A percentile compares a stretch with the other conserved stretches of the same genome.
These are phyloP conservation scores for Pseudonitzschia multiseries DNA, from an alignment of 108 stramenopile genomes.

Conservation along the genomic window DNA sequence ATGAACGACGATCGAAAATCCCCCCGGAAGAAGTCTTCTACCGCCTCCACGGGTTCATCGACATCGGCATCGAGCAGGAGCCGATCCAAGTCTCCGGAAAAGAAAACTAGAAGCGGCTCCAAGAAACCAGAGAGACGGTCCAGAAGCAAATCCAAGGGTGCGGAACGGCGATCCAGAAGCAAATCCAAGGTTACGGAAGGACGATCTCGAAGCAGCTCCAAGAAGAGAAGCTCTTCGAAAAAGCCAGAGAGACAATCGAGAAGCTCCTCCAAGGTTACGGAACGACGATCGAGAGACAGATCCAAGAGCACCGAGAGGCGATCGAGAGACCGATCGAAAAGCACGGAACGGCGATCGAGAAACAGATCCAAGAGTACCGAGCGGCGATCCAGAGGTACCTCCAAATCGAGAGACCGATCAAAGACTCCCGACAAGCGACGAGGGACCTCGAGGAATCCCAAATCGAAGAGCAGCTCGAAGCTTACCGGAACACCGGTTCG, in stretches of 20 bases:
- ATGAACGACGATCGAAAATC: neutral
- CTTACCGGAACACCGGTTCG: too few species aligned
- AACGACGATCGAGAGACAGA: neutral
- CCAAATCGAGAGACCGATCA: too few species aligned
- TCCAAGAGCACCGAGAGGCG: neutral
- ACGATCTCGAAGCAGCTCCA: neutral
- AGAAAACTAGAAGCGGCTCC: neutral
- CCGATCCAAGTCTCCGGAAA: neutral
- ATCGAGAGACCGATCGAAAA: neutral
- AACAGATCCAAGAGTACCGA: neutral
- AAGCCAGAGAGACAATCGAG: neutral
- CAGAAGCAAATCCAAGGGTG: neutral
- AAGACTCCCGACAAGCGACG: too few species aligned
- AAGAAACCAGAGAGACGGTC: neutral
- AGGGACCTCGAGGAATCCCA: too few species aligned
- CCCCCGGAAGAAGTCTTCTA: too few species aligned
- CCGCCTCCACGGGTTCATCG: too few species aligned
- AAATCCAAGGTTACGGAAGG: neutral
- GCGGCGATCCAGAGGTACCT: neutral
- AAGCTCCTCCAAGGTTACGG: neutral
- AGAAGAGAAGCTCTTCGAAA: neutral
- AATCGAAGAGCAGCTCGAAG: too few species aligned
- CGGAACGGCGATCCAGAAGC: neutral
- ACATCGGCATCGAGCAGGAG: neutral
- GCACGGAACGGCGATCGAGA: neutral